Percentiles rank a stretch among this genome's conserved stretches.
phyloP scores from a whole-genome alignment of 345 rosid species.

The Eucalyptus shirleyi region DNA sequence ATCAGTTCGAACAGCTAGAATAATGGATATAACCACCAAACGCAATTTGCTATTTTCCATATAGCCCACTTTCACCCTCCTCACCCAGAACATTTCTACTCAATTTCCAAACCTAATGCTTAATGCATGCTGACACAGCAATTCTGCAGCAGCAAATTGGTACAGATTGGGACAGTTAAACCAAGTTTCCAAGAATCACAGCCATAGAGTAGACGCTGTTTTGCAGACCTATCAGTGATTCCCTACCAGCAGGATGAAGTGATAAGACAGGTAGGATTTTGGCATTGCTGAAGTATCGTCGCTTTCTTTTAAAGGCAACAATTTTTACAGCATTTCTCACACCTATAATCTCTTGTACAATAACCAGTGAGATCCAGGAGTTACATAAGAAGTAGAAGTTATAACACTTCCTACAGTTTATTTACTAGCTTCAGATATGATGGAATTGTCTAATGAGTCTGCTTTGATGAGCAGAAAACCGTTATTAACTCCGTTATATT shows the following conservation, averaged over 20 bases:
- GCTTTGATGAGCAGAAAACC: background rate
- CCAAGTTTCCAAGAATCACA: background rate
- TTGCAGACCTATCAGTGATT: background rate
- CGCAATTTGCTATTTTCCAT: background rate
- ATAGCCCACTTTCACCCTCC: background rate
- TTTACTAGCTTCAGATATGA: background rate
- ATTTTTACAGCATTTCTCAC: background rate
- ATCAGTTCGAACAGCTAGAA: background rate
- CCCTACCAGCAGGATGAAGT: background rate
- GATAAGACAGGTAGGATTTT: background rate
- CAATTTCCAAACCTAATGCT: background rate
- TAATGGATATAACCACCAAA: background rate
- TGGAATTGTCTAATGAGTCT: background rate
- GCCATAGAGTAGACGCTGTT: background rate
- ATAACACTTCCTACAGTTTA: background rate
- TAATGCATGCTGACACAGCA: background rate
- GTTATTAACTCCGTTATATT: background rate
- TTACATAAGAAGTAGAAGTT: background rate
- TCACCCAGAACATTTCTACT: background rate
- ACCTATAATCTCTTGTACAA: background rate
- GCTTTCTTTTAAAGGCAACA: background rate
- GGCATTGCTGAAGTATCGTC: background rate
- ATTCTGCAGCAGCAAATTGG: background rate
- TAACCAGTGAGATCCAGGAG: background rate
- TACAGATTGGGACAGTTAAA: background rate